Evolutionary conservation across 805 yeast species (phyloP).

Genomic region (Metschnikowia anglica): DNA sequence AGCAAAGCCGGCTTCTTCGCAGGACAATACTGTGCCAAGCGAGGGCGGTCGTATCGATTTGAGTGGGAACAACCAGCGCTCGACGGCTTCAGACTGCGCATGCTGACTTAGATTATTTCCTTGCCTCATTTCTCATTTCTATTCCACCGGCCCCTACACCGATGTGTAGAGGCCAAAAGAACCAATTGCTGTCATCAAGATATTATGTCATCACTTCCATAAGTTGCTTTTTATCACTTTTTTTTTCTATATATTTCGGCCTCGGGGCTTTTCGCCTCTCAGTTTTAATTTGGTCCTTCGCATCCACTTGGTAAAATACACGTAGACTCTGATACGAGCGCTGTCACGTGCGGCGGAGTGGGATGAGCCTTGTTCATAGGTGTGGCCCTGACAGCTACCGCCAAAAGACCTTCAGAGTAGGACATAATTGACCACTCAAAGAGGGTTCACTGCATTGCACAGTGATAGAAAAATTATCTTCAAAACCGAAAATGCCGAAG

Average conservation of each 20-base stretch:
- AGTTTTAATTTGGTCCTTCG: too few species aligned
- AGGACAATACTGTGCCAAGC: conserved; percentile 13
- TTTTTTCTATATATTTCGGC: not conserved
- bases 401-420: too few species aligned
- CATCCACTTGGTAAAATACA: too few species aligned
- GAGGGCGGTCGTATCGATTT: conserved; percentile 35
- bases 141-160: too few species aligned
- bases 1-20: conserved; percentile 20
- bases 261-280: too few species aligned
- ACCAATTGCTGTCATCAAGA: not conserved
- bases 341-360: too few species aligned
- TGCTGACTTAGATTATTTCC: conserved; percentile 8
- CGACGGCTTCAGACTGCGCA: conserved; percentile 21
- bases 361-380: too few species aligned
- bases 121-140: not conserved
- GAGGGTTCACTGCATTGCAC: not conserved
- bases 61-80: conserved; percentile 23
- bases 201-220: not conserved
- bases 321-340: too few species aligned
- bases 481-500: conserved; percentile 6
- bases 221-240: not conserved
- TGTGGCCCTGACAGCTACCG: too few species aligned
- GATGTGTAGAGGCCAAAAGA: not conserved
- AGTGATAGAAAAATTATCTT: not conserved
- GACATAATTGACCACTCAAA: not conserved